Base-by-base conservation (phyloP, 306 rosid genomes). In the Carpinus fangiana region DNA sequence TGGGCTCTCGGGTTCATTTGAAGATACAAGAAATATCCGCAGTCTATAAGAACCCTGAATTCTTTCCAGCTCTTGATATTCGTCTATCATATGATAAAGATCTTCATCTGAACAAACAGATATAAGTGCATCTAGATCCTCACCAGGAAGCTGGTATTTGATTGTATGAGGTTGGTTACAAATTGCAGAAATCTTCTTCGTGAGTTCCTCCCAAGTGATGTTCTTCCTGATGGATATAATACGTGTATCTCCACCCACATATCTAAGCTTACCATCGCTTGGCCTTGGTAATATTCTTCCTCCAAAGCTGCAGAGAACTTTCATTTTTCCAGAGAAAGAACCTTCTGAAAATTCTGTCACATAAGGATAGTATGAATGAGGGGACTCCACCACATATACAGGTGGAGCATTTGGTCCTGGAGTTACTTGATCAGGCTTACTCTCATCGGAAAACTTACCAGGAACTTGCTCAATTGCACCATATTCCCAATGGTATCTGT, bases 71-170 rank as follows among this genome's bases (percentile, higher is more conserved):
- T 88, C 98, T 70, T 84, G 93, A 79, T 90, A 93, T 76, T 96
- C 99, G 83, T 96, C 99, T 4, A 90, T 82, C 96, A 93, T 87
- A 82, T 89, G 97, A 82, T 87, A 89, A 86, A 96, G 97, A 86
- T 96, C 99, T 83, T 96, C 99, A 57, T 93, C 87, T 12, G 97
- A 93, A 76, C 96, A 89, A 84, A 96, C 93, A 76, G 99, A 93
- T 78, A 96, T 89, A 65, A 96, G 99, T 50, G 99, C 94, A 72
- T 96, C 99, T 54, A 96, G 93, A 76, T 96, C 99, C 86, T 93
- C 99, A 12, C 99, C 94, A 8, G 98, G 99, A 84, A 91, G 99
- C 81, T 96, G 96, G 89, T 96, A 96, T 83, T 91, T 96, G 81
- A 93, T 93, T 0, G 86, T 84, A 82, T 96, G 98, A 77, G 82